Evolutionary conservation across 495 filamentous ascomycete species (phyloP).

Genomic region (Bathelium albidoporum): DNA sequence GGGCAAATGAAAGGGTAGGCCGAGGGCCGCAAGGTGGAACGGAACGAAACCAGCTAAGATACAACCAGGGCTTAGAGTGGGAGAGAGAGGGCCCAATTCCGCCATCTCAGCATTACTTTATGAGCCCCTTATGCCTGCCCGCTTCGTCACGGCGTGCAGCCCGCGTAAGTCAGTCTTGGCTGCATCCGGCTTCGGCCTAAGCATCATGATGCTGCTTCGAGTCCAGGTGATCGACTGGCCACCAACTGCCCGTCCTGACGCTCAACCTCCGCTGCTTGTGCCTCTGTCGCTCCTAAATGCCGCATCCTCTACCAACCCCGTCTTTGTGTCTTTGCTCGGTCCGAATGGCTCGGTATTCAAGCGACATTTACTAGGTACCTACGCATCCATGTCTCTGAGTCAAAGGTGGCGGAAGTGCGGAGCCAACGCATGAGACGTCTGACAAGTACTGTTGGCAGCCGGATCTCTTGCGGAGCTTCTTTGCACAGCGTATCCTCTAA

Average conservation of each 20-base stretch:
- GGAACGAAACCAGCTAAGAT: neutral
- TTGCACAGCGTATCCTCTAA: neutral
- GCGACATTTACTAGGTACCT: neutral
- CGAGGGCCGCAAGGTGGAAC: neutral
- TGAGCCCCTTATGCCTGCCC: neutral
- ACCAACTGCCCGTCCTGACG: neutral
- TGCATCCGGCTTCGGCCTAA: neutral
- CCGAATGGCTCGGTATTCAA: neutral
- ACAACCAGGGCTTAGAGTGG: no score
- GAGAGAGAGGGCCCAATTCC: no score
- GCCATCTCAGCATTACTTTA: slow-evolving; percentile 2
- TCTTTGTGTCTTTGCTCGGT: neutral
- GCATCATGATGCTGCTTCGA: neutral
- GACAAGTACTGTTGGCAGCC: neutral
- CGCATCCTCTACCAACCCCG: neutral
- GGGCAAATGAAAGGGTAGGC: neutral
- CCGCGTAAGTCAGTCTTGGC: neutral
- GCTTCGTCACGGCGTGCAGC: neutral
- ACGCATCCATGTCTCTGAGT: neutral
- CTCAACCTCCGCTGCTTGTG: neutral
- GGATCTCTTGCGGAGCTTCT: neutral
- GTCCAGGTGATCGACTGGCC: neutral
- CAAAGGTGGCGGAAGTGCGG: neutral
- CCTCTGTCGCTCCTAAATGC: neutral
- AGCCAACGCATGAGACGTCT: slow-evolving; percentile 5